Base-by-base conservation (phyloP, 345 rosid species). In the Sapria himalayana region DNA sequence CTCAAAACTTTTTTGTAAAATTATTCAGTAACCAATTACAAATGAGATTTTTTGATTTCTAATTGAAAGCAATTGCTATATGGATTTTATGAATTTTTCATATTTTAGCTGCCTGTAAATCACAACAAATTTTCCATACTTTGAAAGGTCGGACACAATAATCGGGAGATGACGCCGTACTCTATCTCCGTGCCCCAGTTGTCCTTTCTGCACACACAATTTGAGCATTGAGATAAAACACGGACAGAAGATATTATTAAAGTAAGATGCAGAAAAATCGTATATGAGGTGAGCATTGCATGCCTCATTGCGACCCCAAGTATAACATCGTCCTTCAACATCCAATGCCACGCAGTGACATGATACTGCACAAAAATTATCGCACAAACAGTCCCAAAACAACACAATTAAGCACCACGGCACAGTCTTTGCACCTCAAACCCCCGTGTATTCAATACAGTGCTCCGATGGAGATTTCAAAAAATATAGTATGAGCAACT, bases 271-370 rank as follows among this genome's bases (percentile, higher is more conserved):
- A 37, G 31, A 48, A 24, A 49, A 3, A 13, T 36, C 9, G 7
- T 7, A 33, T 39, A 31, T 37, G 2, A 38, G 19, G 5, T 6
- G 29, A 50, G 39, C 22, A 17, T 20, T 19, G 5, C 66, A 47
- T 59, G 58, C 98, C 79, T 89, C 98, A 48, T 89, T 89, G 24
- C 93, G 85, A 19, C 98, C 98, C 98, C 95, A 89, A 1, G 98
- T 89, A 45, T 79, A 82, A 59, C 95, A 89, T 53, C 92, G 80
- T 46, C 98, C 98, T 57, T 74, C 82, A 45, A 69, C 81, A 50
- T 89, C 95, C 68, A 89, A 60, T 1, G 98, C 98, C 61, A 89
- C 95, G 45, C 95, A 89, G 58, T 89, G 98, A 58, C 93, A 82
- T 0, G 98, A 79, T 10, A 67, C 95, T 89, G 53, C 60, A 60